Base-by-base conservation (phyloP, 345 rosid species). In the Bruguiera gymnorhiza region DNA sequence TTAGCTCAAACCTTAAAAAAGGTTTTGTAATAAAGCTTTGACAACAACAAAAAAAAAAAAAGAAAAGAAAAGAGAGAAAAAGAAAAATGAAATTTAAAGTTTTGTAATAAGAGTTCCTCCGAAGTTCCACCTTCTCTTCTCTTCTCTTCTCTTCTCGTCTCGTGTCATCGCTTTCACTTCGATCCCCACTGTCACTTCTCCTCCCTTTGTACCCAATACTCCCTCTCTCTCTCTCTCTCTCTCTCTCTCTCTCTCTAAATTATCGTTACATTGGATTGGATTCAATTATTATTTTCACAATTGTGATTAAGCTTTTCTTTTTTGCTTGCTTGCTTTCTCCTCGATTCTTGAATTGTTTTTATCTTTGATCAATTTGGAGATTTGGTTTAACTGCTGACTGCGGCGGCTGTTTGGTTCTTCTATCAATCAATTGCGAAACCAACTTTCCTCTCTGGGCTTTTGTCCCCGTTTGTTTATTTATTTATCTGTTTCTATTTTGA, bases 101-200 rank as follows among this genome's bases (percentile, higher is more conserved):
- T 13, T 15, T 43, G 50, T 13, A 43, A 43, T 43, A 43, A 43
- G 13, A 43, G 3, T 43, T 39, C 36, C 36, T 4, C 6, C 36
- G 0, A 32, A 32, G 6, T 32, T 36, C 5, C 50, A 43, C 50
- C 65, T 54, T 52, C 62, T n/a, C 60, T 50, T 30, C 30, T 32
- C 7, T 56, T 71, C 20, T 24, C 11, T 3, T 73, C 30, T 32
- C 26, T 29, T 48, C 37, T 18, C 19, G 51, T 62, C 53, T 65
- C 13, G 11, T 52, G 21, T 53, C 76, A 71, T 67, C 72, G 62
- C 57, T 75, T 50, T 60, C 60, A 32, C 76, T 66, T 62, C 36
- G 53, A 60, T 63, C 68, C 69, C 30, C n/a, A 76, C 82, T 82
- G 71, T 78, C 82, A 78, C 74, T 81, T 75, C 59, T 6, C 7